Evolutionary conservation across 305 asterid genomes (phyloP).

Genomic region (Fraxinus floribunda): DNA sequence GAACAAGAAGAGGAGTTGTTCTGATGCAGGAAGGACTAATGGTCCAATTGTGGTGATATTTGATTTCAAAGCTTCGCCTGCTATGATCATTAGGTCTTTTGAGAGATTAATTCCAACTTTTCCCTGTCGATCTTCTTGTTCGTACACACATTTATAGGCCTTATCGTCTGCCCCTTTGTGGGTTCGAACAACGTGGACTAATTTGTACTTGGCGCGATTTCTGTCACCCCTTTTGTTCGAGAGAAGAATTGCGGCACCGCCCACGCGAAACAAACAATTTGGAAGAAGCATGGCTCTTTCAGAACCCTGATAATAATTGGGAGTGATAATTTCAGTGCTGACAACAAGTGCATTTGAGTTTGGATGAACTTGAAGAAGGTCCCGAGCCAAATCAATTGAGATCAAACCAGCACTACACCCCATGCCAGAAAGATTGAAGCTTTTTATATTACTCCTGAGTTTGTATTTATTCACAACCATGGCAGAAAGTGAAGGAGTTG

Average conservation of each 20-base stretch:
- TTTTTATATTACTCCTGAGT: slow-evolving; percentile 59
- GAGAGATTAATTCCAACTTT: slow-evolving; percentile 76
- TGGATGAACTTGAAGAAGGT: slow-evolving; percentile 59
- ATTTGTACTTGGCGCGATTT: slow-evolving; percentile 53
- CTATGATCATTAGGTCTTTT: slow-evolving; percentile 70
- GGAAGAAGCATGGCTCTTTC: slow-evolving; percentile 85
- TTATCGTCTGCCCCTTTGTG: slow-evolving; percentile 78
- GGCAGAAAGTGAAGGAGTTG: slow-evolving; percentile 74
- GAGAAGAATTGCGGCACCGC: slow-evolving; percentile 69
- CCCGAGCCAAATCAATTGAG: slow-evolving; percentile 65
- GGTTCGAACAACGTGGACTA: slow-evolving; percentile 69
- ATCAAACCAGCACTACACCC: slow-evolving; percentile 81
- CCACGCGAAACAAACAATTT: slow-evolving; percentile 83
- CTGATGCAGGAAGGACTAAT: slow-evolving; percentile 70
- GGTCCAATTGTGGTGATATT: slow-evolving; percentile 83
- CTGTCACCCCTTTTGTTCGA: slow-evolving; percentile 64
- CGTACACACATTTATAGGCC: slow-evolving; percentile 63
- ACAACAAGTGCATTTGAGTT: slow-evolving; percentile 57
- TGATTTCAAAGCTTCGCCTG: slow-evolving; percentile 71
- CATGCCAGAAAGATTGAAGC: slow-evolving; percentile 78
- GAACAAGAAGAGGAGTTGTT: slow-evolving; percentile 67
- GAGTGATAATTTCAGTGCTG: slow-evolving; percentile 74
- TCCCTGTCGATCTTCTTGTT: slow-evolving; percentile 72
- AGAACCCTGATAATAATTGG: slow-evolving; percentile 64
- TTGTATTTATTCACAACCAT: slow-evolving; percentile 75